Conservation (phyloP, 257 asterid genomes). For the Salvia rosmarinus region DNA sequence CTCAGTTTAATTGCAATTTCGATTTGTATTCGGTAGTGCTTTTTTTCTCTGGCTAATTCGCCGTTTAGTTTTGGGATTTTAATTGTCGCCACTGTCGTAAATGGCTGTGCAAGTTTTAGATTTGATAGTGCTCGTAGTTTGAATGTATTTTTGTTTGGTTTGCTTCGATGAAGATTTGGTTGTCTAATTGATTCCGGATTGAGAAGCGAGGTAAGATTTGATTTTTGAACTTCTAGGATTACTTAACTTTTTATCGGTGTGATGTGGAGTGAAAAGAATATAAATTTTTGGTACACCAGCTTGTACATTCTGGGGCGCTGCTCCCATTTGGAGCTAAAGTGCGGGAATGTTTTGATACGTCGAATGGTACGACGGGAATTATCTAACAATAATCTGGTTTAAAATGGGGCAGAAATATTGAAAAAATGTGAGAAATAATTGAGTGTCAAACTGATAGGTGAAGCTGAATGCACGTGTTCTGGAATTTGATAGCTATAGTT, state of each 20-base stretch:
- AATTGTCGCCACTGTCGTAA: constrained; percentile 12
- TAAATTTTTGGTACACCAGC: not conserved
- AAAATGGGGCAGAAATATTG: not conserved
- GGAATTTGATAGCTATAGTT: not conserved
- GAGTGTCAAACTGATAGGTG: constrained; percentile 28
- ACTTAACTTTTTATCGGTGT: not conserved
- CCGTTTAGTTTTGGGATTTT: constrained; percentile 15
- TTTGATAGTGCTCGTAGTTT: not conserved
- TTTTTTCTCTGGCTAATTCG: not conserved
- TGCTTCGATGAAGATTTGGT: constrained; percentile 6
- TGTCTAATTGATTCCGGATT: constrained; percentile 19
- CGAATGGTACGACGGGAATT: not conserved
- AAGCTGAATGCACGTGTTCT: constrained; percentile 18
- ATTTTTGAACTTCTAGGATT: constrained; percentile 21
- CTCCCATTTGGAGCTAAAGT: not conserved
- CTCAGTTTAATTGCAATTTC: constrained; percentile 21
- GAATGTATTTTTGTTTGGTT: not conserved
- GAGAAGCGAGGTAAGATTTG: constrained; percentile 12
- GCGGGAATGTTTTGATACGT: not conserved
- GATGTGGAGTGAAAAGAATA: constrained; percentile 21
- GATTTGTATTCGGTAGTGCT: constrained; percentile 2
- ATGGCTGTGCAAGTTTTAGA: constrained; percentile 9
- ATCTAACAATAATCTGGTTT: not conserved
- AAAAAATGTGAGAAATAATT: not conserved
- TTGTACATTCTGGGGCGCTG: constrained; percentile 11